Percentiles rank a stretch among this genome's conserved stretches.
These are phyloP conservation scores for Basidiobolus meristosporus DNA, from an alignment of 371 early-diverging fungal genomes.

Conservation along the genomic window DNA sequence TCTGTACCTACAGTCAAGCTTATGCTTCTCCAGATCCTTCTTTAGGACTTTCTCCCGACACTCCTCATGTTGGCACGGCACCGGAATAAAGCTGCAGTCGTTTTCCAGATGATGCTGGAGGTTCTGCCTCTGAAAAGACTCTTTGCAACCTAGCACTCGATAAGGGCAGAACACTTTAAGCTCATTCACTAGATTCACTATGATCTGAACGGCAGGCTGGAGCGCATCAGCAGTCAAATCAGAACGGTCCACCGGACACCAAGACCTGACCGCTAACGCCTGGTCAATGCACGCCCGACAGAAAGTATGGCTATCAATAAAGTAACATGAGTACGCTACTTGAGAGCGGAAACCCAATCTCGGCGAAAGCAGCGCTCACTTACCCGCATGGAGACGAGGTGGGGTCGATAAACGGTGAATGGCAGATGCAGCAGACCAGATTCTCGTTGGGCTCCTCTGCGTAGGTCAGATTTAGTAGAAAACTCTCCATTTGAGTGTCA, in stretches of 20 bases:
- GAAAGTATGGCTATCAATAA: constrained; percentile 1
- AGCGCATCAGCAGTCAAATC: not conserved
- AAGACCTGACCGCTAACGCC: not conserved
- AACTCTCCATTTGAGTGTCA: too few species aligned
- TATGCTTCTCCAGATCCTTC: not conserved
- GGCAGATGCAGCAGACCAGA: not conserved
- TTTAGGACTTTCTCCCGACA: not conserved
- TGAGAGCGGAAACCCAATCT: too few species aligned
- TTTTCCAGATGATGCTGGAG: not conserved
- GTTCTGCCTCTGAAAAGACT: not conserved
- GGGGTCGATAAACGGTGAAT: not conserved
- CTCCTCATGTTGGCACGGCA: not conserved
- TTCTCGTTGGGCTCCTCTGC: too few species aligned
- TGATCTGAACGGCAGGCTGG: not conserved
- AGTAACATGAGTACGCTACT: too few species aligned
- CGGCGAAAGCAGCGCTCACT: not conserved
- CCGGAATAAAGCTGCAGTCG: not conserved
- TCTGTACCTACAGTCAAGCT: not conserved
- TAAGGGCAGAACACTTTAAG: not conserved
- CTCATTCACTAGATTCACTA: not conserved
- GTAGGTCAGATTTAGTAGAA: too few species aligned
- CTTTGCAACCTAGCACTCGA: not conserved
- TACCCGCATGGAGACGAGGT: not conserved
- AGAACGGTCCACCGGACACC: not conserved
- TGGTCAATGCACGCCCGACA: not conserved